A percentile compares a stretch with the other conserved stretches of the same genome.
phyloP scores from a whole-genome alignment of 2,329 filamentous ascomycete genomes.

The Xylariaceae sp. region DNA sequence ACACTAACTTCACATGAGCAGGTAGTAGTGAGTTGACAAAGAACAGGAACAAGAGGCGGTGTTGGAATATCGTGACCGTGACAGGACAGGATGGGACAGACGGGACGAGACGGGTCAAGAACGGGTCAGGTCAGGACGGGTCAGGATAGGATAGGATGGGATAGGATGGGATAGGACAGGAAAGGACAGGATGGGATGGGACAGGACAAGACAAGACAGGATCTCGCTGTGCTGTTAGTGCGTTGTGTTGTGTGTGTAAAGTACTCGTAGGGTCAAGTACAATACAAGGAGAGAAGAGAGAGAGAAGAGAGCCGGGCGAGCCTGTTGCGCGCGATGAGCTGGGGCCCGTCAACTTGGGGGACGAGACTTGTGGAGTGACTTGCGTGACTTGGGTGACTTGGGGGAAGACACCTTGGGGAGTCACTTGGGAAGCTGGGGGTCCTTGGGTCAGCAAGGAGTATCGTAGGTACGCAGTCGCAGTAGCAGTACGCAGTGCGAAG shows the following conservation, averaged over 20 bases:
- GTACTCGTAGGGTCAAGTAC: too few relatives aligned
- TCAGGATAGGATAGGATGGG: too few relatives aligned
- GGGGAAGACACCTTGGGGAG: too few relatives aligned
- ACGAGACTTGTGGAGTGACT: too few relatives aligned
- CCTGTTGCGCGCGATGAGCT: slow-evolving; percentile 4
- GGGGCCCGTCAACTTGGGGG: neutral
- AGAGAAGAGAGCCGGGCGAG: neutral
- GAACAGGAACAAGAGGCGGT: slow-evolving; percentile 14
- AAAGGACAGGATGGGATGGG: too few relatives aligned
- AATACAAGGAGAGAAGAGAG: neutral
- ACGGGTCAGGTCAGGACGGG: too few relatives aligned
- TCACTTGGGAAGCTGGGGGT: too few relatives aligned
- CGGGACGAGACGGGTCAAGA: too few relatives aligned
- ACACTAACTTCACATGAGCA: slow-evolving; percentile 3
- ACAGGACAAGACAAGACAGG: neutral
- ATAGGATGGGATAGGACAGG: too few relatives aligned
- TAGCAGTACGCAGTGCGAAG: too few relatives aligned
- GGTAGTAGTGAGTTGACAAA: slow-evolving; percentile 5
- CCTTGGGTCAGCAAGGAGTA: slow-evolving; percentile 4
- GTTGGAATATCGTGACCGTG: slow-evolving; percentile 9
- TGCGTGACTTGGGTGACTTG: too few relatives aligned
- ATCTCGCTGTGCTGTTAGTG: neutral
- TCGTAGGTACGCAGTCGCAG: neutral
- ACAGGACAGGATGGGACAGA: neutral
- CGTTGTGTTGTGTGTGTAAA: neutral